A percentile compares a stretch with the other conserved stretches of the same genome.
Evolutionary conservation across 2,329 filamentous ascomycete species (phyloP).

Genomic region (Stenocarpella maydis): DNA sequence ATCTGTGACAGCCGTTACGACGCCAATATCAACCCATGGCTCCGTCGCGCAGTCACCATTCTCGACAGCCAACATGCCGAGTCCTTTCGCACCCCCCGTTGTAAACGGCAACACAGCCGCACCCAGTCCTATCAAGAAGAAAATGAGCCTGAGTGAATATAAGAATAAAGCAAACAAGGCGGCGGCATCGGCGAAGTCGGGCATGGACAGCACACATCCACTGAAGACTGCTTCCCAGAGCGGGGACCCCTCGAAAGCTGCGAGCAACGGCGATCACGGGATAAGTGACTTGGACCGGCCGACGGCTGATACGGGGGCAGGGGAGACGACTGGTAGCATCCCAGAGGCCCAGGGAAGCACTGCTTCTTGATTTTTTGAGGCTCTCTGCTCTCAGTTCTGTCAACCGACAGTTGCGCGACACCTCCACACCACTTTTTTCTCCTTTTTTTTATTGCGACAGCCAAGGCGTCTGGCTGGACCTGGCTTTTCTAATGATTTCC

Average conservation of each 20-base stretch:
- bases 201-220: conserved; percentile 46
- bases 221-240: conserved; percentile 50
- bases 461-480: conserved; percentile 10
- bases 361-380: not conserved
- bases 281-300: conserved; percentile 1
- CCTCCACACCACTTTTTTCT: conserved; percentile 18
- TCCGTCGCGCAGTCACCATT: conserved; percentile 61
- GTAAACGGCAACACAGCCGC: conserved; percentile 55
- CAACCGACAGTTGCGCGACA: not conserved
- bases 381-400: not conserved
- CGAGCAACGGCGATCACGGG: conserved; percentile 38
- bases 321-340: conserved; percentile 6
- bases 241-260: conserved; percentile 50
- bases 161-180: conserved; percentile 67
- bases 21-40: conserved; percentile 56
- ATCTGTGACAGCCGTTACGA: conserved; percentile 45
- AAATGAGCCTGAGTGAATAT: conserved; percentile 72
- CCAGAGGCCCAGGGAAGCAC: not conserved
- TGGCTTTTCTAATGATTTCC: conserved; percentile 30
- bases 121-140: conserved; percentile 72
- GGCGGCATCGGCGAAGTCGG: conserved; percentile 43
- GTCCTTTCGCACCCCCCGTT: conserved; percentile 52
- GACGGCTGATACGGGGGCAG: not conserved
- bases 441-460: conserved; percentile 25
- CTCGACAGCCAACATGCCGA: conserved; percentile 49